A percentile compares a stretch with the other conserved stretches of the same genome.
phyloP scores from a whole-genome alignment of 306 rosid genomes.

The Vicia faba region DNA sequence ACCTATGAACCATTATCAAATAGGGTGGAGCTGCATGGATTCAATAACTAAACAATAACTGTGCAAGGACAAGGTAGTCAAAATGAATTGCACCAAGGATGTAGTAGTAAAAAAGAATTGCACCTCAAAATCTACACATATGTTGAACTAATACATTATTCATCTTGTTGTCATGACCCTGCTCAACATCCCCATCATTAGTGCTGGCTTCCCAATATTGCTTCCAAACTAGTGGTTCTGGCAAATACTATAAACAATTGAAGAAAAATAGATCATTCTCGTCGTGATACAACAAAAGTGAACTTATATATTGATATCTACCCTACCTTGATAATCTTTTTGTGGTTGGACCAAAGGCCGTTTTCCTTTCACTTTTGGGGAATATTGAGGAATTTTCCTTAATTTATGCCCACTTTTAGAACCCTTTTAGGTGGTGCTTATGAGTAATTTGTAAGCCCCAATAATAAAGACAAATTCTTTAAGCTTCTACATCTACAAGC shows the following conservation, averaged over 20 bases:
- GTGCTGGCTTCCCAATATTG: constrained; percentile 3
- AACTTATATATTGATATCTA: no score
- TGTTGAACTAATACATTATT: constrained; percentile 29
- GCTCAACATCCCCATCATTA: constrained; percentile 34
- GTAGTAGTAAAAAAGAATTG: no score
- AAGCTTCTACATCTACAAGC: constrained; percentile 20
- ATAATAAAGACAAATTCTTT: constrained; percentile 43
- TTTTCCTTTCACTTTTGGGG: constrained; percentile 45
- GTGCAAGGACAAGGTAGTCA: no score
- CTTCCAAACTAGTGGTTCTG: neutral
- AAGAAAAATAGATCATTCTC: neutral
- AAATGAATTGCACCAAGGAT: no score
- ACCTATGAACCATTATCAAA: neutral
- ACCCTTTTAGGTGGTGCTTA: constrained; percentile 48
- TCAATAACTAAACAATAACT: no score
- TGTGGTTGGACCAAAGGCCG: constrained; percentile 34
- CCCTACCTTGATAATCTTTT: constrained; percentile 1
- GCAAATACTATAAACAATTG: neutral
- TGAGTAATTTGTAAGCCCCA: constrained; percentile 44
- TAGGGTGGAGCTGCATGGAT: constrained; percentile 29
- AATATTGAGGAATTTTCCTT: constrained; percentile 50
- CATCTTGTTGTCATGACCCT: constrained; percentile 35
- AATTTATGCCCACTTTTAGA: constrained; percentile 61
- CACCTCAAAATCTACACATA: constrained; percentile 33
- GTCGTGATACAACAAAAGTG: no score